These are phyloP conservation scores for Fusarium equiseti DNA, from an alignment of 2,329 filamentous ascomycete species.

Conservation along the genomic window DNA sequence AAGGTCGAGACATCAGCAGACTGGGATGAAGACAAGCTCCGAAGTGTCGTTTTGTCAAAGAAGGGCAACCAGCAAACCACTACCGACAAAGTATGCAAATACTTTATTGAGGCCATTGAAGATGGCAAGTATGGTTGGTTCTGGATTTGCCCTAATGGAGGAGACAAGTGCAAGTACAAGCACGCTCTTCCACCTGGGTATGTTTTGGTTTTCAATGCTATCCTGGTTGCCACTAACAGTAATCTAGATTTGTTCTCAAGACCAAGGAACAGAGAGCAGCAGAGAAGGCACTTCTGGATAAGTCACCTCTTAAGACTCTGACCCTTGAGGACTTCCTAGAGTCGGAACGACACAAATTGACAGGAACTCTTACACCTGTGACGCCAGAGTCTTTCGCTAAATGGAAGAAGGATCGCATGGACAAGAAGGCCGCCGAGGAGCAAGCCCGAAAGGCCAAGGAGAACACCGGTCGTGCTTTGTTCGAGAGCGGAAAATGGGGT, in stretches of 20 bases:
- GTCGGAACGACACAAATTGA: conserved; percentile 94
- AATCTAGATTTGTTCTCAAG: conserved; percentile 87
- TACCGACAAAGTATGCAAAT: conserved; percentile 99
- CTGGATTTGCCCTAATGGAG: conserved; percentile 96
- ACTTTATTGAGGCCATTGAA: conserved; percentile 95
- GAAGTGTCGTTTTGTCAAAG: conserved; percentile 91
- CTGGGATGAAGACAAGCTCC: conserved; percentile 97
- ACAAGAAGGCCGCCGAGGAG: conserved; percentile 96
- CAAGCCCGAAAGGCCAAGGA: conserved; percentile 93
- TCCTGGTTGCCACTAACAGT: conserved; percentile 41
- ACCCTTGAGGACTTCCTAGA: conserved; percentile 98
- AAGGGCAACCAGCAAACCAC: conserved; percentile 96
- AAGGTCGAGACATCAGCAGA: conserved; percentile 93
- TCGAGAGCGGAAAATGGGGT: conserved; percentile 96
- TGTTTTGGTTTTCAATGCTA: conserved; percentile 53
- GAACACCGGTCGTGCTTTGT: conserved; percentile 92
- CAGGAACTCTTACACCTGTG: conserved; percentile 90
- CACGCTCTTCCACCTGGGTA: conserved; percentile 95
- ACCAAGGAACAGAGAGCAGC: conserved; percentile 96
- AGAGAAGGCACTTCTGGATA: conserved; percentile 96
- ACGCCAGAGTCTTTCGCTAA: conserved; percentile 93
- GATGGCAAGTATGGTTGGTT: conserved; percentile 99
- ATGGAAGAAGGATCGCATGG: conserved; percentile 94
- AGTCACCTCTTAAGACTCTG: conserved; percentile 92
- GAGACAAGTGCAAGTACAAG: conserved; percentile 98